A percentile compares a stretch with the other conserved stretches of the same genome.
Evolutionary conservation across 2,329 filamentous ascomycete genomes (phyloP).

Genomic region (Sordariomycetes sp.): DNA sequence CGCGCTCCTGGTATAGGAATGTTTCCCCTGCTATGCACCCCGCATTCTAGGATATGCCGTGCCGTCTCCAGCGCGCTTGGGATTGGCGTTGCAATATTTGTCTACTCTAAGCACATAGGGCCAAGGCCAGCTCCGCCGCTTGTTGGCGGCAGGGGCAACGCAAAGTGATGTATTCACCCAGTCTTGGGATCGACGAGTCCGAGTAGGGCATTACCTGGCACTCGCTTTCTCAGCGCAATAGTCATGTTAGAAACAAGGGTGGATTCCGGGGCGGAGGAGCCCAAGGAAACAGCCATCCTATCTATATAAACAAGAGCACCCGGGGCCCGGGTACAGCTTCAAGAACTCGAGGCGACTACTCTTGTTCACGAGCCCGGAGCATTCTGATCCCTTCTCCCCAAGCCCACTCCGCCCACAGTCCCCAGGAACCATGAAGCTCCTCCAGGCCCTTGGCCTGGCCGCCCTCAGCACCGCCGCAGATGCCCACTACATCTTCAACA

Average conservation of each 20-base stretch:
- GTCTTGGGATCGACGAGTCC: not conserved
- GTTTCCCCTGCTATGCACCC: not conserved
- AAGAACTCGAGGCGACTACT: not conserved
- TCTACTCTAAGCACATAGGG: not conserved
- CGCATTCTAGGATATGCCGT: not conserved
- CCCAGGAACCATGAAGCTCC: not conserved
- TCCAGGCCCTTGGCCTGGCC: conserved; percentile 8
- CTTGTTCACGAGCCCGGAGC: not conserved
- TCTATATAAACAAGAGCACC: not conserved
- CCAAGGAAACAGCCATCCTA: not conserved
- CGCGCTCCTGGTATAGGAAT: not conserved
- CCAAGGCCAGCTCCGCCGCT: not conserved
- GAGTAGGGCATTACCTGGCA: too few species aligned
- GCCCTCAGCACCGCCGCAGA: conserved; percentile 9
- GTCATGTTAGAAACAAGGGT: not conserved
- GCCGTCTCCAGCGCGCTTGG: not conserved
- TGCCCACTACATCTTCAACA: conserved; percentile 24
- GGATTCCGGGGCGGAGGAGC: not conserved
- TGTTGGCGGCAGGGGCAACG: not conserved
- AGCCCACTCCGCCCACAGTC: too few species aligned
- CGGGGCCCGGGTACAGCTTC: not conserved
- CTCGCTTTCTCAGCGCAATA: not conserved
- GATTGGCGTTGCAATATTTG: not conserved
- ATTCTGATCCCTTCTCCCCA: not conserved
- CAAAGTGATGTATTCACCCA: too few species aligned